Evolutionary conservation across 2,329 filamentous ascomycete genomes (phyloP), one percentile per base, ranked within the genome.

Genomic region (Cryphonectria radicalis): DNA sequence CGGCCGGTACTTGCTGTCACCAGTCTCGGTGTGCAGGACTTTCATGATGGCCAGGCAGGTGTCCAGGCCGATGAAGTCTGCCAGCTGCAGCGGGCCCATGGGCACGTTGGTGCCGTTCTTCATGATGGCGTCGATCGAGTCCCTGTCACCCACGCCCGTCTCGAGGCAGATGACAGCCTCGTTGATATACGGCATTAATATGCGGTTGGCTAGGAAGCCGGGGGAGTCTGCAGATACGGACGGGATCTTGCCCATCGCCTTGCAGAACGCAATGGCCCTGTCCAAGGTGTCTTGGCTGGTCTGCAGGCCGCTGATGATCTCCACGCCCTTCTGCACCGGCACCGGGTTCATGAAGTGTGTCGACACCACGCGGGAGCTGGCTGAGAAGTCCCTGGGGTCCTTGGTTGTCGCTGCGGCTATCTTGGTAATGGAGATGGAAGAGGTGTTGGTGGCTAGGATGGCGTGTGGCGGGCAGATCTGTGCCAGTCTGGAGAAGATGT

Each of bases 321-420:
- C 96, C 6, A 99, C 96, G 67, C 96, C 96, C 82, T 97, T 97
- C 80, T 98, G 96, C 43, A 99, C 84, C 2, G 96, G 96, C 0
- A 99, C 96, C 0, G 96, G 96, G 85, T 99, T 99, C 96, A 99
- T 99, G 83, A 99, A 99, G 82, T 99, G 96, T 22, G 96, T 98
- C 67, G 93, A 94, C 69, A 99, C 90, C 13, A 99, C 96, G 64
- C 96, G 92, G 7, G 94, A 95, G 60, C 93, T 92, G 57, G 91
- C 92, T 60, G 91, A 91, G 35, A 93, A 90, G 78, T 97, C 93
- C 25, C 85, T 95, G 0, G 94, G 92, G 78, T 97, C 90, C 70
- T 86, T 85, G 37, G 90, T 92, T 0, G 95, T 95, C 13, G 95
- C 90, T 4, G 96, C 95, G 28, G 96, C 96, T 77, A 99, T 98